These are phyloP conservation scores for Centrapalus pauciflorus DNA, from an alignment of 129 eudicot genomes.

Conservation along the genomic window DNA sequence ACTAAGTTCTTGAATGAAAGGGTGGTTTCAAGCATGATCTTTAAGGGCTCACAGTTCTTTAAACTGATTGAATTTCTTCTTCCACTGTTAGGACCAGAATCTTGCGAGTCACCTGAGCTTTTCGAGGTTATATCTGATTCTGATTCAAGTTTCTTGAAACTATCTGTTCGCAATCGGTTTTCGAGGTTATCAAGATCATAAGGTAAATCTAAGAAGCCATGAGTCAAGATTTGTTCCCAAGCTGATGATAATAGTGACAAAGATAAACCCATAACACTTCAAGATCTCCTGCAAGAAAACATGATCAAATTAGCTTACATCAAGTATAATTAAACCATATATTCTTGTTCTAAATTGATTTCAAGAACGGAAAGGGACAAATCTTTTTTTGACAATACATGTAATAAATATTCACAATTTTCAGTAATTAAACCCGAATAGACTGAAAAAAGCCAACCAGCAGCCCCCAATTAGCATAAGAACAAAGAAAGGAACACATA, in stretches of 20 bases:
- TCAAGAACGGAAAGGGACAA: constrained; percentile 13
- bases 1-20: constrained; percentile 70
- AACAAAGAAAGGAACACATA: neutral
- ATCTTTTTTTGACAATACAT: neutral
- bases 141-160: constrained; percentile 45
- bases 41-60: constrained; percentile 46
- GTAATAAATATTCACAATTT: constrained; percentile 4
- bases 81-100: constrained; percentile 6
- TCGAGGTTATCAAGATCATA: constrained; percentile 27
- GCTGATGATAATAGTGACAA: constrained; percentile 54
- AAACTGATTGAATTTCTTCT: constrained; percentile 54
- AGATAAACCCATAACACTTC: constrained; percentile 47
- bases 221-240: constrained; percentile 43
- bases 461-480: neutral
- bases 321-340: neutral
- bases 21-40: constrained; percentile 50
- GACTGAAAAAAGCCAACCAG: neutral
- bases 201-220: constrained; percentile 25
- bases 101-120: constrained; percentile 26
- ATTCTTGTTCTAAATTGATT: neutral
- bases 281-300: constrained; percentile 23
- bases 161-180: constrained; percentile 33
- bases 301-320: neutral
- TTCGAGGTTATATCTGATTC: constrained; percentile 16
- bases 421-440: constrained; percentile 1